phyloP scores from a whole-genome alignment of 768 basidiomycete species.

The Macrolepiota fuliginosa region DNA sequence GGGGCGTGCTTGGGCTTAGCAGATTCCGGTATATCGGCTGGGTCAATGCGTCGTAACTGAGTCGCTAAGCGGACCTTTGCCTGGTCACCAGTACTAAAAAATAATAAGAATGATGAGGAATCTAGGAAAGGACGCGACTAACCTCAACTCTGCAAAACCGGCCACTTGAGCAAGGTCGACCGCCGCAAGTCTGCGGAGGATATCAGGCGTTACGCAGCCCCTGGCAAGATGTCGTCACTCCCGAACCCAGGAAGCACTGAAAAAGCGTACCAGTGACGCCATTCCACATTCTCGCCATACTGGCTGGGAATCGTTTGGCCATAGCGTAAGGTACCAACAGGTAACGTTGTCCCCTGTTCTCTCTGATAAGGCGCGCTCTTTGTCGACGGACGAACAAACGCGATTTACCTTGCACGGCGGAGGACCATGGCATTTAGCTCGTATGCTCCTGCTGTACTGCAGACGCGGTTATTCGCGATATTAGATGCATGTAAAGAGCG shows the following conservation, averaged over 20 bases:
- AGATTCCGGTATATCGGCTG: slow-evolving; percentile 51
- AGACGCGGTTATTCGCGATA: neutral
- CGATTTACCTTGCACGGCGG: slow-evolving; percentile 47
- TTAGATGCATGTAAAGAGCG: neutral
- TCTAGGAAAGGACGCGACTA: slow-evolving; percentile 16
- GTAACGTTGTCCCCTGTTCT: slow-evolving; percentile 41
- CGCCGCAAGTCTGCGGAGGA: slow-evolving; percentile 48
- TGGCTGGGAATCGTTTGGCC: slow-evolving; percentile 43
- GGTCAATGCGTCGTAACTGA: slow-evolving; percentile 49
- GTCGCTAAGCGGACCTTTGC: slow-evolving; percentile 60
- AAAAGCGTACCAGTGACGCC: slow-evolving; percentile 68
- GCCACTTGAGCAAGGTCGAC: slow-evolving; percentile 38
- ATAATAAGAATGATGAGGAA: neutral
- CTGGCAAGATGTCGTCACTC: slow-evolving; percentile 29
- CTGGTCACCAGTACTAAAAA: slow-evolving; percentile 55
- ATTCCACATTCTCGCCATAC: slow-evolving; percentile 65
- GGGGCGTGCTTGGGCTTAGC: slow-evolving; percentile 25
- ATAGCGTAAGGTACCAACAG: slow-evolving; percentile 63
- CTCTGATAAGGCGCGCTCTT: neutral
- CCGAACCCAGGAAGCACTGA: neutral
- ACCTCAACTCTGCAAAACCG: slow-evolving; percentile 57
- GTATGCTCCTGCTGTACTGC: slow-evolving; percentile 71
- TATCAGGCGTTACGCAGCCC: slow-evolving; percentile 68
- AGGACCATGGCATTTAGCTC: slow-evolving; percentile 68
- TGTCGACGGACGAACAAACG: neutral